Evolutionary conservation across 495 filamentous ascomycete genomes (phyloP), one percentile per base, ranked within the genome.

Genomic region (Margaritispora aquatica): DNA sequence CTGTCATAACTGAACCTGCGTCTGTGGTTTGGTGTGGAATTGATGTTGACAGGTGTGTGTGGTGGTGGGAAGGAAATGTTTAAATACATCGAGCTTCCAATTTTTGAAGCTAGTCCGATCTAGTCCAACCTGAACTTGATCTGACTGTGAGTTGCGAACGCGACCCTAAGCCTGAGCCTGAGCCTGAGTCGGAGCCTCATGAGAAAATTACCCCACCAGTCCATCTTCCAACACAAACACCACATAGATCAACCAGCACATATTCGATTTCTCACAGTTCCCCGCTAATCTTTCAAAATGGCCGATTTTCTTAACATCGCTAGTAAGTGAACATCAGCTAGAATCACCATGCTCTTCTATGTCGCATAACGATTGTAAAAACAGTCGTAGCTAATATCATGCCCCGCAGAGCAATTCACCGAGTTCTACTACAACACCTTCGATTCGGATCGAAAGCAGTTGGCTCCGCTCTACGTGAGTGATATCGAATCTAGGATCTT

Each of bases 391-490:
- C 20, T 31, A 60, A 10, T 20, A 48, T 20, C 10, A 34, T 54
- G n/a, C 19, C 24, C 54, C 27, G 11, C 70, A 97, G 92, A 80
- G 62, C 77, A 92, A 67, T 97, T 97, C 74, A 85, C 90, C 52
- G 58, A 83, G 23, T 92, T 86, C 79, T 97, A 96, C 85, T 96
- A 96, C 79, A 73, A 83, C 57, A 86, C 84, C 52, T 96, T 97
- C 73, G 92, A 96, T 71, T 50, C 59, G 50, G 70, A 88, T 70
- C 86, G 91, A 57, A 61, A 60, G 22, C 62, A 69, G 11, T 79
- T 97, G 23, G 75, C 72, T 1, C 64, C 73, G 51, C 88, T 97
- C 74, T 97, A 97, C 77, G 92, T 96, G 81, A 57, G 80, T 73
- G 26, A 2, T 44, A 9, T 17, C 11, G 17, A 2, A 3, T 44